Conservation (phyloP, 768 basidiomycete species). For the Pholiota molesta region DNA sequence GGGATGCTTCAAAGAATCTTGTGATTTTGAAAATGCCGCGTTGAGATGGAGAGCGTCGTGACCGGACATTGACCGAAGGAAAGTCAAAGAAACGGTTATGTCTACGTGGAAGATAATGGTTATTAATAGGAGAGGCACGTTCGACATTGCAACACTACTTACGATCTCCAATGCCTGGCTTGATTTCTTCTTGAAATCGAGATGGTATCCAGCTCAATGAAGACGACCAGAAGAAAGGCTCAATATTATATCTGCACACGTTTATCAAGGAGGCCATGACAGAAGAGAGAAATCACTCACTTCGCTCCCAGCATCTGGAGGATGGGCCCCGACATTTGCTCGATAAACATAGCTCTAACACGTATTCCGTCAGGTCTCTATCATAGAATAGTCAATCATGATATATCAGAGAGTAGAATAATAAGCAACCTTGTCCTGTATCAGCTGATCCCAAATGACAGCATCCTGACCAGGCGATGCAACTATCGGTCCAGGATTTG, state of each 20-base stretch:
- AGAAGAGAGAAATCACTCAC: constrained; percentile 33
- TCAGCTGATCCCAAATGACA: constrained; percentile 41
- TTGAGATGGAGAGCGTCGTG: constrained; percentile 25
- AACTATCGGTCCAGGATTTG: constrained; percentile 27
- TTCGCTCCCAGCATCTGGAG: constrained; percentile 64
- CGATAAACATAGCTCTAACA: constrained; percentile 56
- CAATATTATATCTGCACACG: constrained; percentile 54
- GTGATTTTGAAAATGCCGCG: constrained; percentile 16
- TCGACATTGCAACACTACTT: constrained; percentile 22
- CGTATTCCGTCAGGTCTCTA: constrained; percentile 41
- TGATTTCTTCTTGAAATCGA: constrained; percentile 57
- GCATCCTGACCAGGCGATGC: constrained; percentile 27
- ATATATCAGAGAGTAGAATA: background rate
- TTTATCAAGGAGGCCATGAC: constrained; percentile 48
- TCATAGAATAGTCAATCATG: background rate
- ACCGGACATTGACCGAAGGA: constrained; percentile 47
- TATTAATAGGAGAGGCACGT: background rate
- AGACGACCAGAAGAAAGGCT: constrained; percentile 71
- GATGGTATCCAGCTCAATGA: constrained; percentile 72
- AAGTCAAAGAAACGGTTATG: constrained; percentile 62
- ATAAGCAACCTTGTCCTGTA: constrained; percentile 35
- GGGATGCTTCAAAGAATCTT: constrained; percentile 17
- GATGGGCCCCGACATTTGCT: constrained; percentile 53
- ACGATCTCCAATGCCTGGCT: constrained; percentile 53
- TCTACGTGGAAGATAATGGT: constrained; percentile 34